Evolutionary conservation across 352 stramenopile genomes (phyloP).

Genomic region (Phytophthora meadii): DNA sequence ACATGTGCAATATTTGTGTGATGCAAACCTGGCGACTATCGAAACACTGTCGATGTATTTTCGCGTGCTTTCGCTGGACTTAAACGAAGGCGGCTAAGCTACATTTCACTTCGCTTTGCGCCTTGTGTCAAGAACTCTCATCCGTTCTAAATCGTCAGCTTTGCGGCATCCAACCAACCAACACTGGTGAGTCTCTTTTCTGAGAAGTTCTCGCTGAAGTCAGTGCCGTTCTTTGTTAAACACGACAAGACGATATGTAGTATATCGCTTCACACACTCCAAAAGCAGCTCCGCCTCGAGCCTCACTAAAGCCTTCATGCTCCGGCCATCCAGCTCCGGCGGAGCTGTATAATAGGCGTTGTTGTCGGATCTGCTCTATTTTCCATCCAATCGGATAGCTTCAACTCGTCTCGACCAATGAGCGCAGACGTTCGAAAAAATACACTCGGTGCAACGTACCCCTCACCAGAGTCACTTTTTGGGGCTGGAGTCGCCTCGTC

Average conservation of each 20-base stretch:
- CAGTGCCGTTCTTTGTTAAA: conserved; percentile 4
- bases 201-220: too few species aligned
- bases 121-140: too few species aligned
- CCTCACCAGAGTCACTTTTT: background rate
- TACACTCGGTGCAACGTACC: background rate
- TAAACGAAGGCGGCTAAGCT: too few species aligned
- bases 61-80: too few species aligned
- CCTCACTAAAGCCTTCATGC: background rate
- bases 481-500: conserved; percentile 9
- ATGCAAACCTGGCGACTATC: too few species aligned
- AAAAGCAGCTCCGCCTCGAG: background rate
- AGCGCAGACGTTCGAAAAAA: conserved; percentile 24
- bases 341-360: background rate
- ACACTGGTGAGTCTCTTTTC: too few species aligned
- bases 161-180: too few species aligned
- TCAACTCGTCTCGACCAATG: conserved; percentile 24
- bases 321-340: background rate
- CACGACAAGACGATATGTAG: background rate
- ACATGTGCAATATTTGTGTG: too few species aligned
- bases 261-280: conserved; percentile 8
- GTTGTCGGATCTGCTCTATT: conserved; percentile 4
- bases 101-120: too few species aligned
- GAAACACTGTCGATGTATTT: too few species aligned
- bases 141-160: too few species aligned
- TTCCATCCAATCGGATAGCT: conserved; percentile 25